Percentiles rank a stretch among this genome's conserved stretches.
phyloP scores from a whole-genome alignment of 2,329 filamentous ascomycete species.

The Ophiosphaerella korrae region DNA sequence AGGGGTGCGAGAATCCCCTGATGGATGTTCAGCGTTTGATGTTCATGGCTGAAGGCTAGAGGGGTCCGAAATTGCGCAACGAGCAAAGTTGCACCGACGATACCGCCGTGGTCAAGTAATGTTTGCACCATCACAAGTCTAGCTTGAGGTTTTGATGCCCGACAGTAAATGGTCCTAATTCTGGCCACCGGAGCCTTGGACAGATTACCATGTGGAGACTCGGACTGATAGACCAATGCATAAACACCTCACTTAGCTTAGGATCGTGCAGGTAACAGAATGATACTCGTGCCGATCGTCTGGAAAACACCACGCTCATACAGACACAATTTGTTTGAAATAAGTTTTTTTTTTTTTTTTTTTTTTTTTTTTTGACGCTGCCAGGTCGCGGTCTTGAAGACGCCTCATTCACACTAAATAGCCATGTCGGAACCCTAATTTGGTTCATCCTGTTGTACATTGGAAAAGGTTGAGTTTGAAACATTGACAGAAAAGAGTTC shows the following conservation, averaged over 20 bases:
- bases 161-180: background rate
- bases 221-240: background rate
- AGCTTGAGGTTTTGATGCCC: background rate
- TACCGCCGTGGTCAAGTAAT: background rate
- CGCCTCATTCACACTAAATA: no score
- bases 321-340: no score
- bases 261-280: background rate
- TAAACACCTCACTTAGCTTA: background rate
- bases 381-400: no score
- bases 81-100: background rate
- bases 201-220: background rate
- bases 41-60: background rate
- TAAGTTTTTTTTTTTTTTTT: no score
- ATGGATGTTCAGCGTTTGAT: background rate
- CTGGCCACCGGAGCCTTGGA: background rate
- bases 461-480: background rate
- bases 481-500: background rate
- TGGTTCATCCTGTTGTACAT: background rate
- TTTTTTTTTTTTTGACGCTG: no score
- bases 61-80: conserved; percentile 7
- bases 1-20: conserved; percentile 2
- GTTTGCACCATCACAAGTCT: background rate
- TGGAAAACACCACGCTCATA: background rate
- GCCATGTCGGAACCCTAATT: no score
- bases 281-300: background rate